Conservation (phyloP, 2,329 filamentous ascomycete genomes). For the Nemania sp. region DNA sequence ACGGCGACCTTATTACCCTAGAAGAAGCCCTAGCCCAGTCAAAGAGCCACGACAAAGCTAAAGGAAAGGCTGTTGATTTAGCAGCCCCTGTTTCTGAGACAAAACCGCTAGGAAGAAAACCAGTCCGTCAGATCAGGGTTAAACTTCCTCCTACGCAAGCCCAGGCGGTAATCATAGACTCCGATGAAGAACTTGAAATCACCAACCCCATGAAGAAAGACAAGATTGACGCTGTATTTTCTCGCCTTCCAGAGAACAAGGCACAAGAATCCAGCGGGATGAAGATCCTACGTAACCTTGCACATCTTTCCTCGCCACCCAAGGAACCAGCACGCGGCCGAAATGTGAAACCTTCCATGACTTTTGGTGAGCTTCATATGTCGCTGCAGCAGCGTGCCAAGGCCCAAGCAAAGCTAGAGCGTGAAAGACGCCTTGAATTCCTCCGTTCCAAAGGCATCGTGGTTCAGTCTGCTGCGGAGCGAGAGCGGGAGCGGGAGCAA, state of each 20-base stretch:
- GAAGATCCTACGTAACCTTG: conserved; percentile 77
- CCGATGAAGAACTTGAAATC: conserved; percentile 76
- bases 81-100: conserved; percentile 46
- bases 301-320: conserved; percentile 74
- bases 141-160: conserved; percentile 58
- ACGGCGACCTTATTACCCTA: conserved; percentile 55
- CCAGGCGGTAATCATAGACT: conserved; percentile 57
- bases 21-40: conserved; percentile 53
- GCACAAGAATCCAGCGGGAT: conserved; percentile 73
- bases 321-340: conserved; percentile 61
- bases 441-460: conserved; percentile 83
- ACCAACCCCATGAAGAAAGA: conserved; percentile 58
- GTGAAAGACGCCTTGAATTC: conserved; percentile 79
- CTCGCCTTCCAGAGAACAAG: conserved; percentile 73
- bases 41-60: conserved; percentile 66
- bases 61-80: conserved; percentile 64
- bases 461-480: conserved; percentile 87
- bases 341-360: conserved; percentile 69
- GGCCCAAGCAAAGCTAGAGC: conserved; percentile 81
- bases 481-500: conserved; percentile 82
- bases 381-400: conserved; percentile 78
- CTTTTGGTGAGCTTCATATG: conserved; percentile 74
- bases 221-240: conserved; percentile 74
- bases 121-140: conserved; percentile 64
- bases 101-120: conserved; percentile 47